Percentiles rank a stretch among this genome's conserved stretches.
These are phyloP conservation scores for Pseudohyphozyma bogoriensis DNA, from an alignment of 768 basidiomycete genomes.

Conservation along the genomic window DNA sequence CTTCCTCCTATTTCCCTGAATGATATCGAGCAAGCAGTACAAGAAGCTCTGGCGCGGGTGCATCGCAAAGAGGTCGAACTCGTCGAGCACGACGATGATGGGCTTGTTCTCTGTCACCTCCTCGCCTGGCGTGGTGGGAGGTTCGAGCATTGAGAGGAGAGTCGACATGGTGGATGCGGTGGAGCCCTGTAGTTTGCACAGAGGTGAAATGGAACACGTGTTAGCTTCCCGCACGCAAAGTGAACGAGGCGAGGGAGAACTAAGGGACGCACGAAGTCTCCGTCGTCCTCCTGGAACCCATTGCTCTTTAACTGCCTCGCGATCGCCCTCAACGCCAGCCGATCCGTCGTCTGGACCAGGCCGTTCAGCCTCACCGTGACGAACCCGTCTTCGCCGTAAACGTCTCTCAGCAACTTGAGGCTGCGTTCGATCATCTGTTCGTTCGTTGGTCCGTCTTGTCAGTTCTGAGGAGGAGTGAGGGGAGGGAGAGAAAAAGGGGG, in stretches of 20 bases:
- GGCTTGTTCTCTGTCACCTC: slow-evolving; percentile 47
- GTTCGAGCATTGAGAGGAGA: slow-evolving; percentile 32
- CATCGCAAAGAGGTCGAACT: slow-evolving; percentile 83
- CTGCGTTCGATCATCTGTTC: slow-evolving; percentile 28
- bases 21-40: slow-evolving; percentile 91
- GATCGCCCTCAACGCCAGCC: slow-evolving; percentile 83
- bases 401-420: slow-evolving; percentile 14
- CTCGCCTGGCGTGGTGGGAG: slow-evolving; percentile 32
- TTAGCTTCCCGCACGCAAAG: slow-evolving; percentile 43
- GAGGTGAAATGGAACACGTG: slow-evolving; percentile 55
- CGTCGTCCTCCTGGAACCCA: slow-evolving; percentile 49
- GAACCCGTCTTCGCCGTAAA: slow-evolving; percentile 18
- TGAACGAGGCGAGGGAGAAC: slow-evolving; percentile 34
- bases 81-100: slow-evolving; percentile 73
- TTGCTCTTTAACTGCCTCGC: slow-evolving; percentile 70
- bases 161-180: slow-evolving; percentile 31
- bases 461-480: neutral
- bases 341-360: slow-evolving; percentile 71
- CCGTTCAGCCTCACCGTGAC: slow-evolving; percentile 73
- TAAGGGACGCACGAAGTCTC: slow-evolving; percentile 38
- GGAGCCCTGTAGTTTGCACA: slow-evolving; percentile 57
- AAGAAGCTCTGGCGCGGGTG: slow-evolving; percentile 86
- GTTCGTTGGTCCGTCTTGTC: neutral
- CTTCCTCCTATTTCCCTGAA: slow-evolving; percentile 65
- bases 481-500: neutral